These are phyloP conservation scores for Fusarium secorum DNA, from an alignment of 2,329 filamentous ascomycete genomes.

Conservation along the genomic window DNA sequence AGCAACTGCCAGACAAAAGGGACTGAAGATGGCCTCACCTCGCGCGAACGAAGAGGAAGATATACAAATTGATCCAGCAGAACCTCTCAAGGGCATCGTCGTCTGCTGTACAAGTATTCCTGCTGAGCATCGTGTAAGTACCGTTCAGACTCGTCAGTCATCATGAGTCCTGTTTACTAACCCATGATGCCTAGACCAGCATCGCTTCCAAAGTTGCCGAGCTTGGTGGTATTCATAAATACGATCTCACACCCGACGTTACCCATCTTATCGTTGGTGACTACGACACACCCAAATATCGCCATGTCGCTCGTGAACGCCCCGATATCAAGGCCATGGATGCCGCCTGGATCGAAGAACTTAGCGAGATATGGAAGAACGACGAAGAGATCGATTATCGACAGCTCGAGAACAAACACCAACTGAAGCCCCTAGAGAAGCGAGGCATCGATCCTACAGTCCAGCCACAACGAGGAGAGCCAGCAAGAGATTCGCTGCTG, in stretches of 20 bases:
- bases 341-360: conserved; percentile 83
- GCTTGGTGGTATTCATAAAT: conserved; percentile 87
- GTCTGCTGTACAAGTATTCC: conserved; percentile 89
- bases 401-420: conserved; percentile 72
- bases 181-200: conserved; percentile 51
- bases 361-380: conserved; percentile 80
- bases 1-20: conserved; percentile 10
- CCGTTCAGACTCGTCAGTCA: conserved; percentile 41
- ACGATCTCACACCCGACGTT: conserved; percentile 93
- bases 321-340: conserved; percentile 85
- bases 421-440: conserved; percentile 68
- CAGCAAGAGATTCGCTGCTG: conserved; percentile 53
- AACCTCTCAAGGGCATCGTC: conserved; percentile 74
- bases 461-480: conserved; percentile 20
- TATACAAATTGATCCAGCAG: conserved; percentile 61
- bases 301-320: conserved; percentile 89
- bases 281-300: conserved; percentile 91
- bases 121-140: conserved; percentile 75
- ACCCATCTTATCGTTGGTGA: conserved; percentile 93
- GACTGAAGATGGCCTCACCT: conserved; percentile 43
- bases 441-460: conserved; percentile 53
- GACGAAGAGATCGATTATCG: conserved; percentile 80
- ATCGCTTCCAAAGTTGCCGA: conserved; percentile 72
- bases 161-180: conserved; percentile 2
- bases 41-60: conserved; percentile 39